phyloP scores from a whole-genome alignment of 2,329 filamentous ascomycete species.

The Pseudogymnoascus sp. region DNA sequence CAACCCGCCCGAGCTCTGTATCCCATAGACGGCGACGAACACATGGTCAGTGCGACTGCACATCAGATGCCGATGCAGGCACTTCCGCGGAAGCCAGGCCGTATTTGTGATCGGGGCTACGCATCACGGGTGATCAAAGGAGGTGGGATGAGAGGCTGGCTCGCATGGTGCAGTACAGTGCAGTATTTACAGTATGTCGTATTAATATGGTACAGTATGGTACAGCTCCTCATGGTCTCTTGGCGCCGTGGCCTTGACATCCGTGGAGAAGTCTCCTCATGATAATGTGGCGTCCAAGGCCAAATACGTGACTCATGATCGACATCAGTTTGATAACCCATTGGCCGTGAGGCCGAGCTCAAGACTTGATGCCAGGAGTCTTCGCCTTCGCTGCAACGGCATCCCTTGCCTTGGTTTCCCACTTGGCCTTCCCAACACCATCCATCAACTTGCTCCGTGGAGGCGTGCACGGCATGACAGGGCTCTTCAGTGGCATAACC shows the following conservation, averaged over 20 bases:
- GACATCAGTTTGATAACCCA: not conserved
- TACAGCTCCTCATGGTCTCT: not conserved
- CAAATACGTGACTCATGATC: not conserved
- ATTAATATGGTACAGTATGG: conserved; percentile 7
- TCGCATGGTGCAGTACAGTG: not conserved
- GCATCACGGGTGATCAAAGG: not conserved
- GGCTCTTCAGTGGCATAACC: conserved; percentile 30
- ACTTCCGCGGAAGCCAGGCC: not conserved
- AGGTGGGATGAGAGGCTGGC: not conserved
- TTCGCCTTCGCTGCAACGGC: not conserved
- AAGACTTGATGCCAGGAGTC: not conserved
- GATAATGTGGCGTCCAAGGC: not conserved
- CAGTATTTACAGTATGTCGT: conserved; percentile 2
- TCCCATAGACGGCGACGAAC: not conserved
- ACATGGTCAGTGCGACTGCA: conserved; percentile 5
- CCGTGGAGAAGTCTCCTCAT: not conserved
- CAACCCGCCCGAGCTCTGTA: not conserved
- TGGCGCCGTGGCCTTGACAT: not conserved
- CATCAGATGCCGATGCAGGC: not conserved
- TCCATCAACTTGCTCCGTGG: not conserved
- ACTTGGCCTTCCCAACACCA: not conserved
- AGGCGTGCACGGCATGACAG: conserved; percentile 24
- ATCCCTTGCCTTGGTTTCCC: conserved; percentile 5
- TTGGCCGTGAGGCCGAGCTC: not conserved
- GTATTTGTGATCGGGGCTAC: not conserved